phyloP scores from a whole-genome alignment of 1,284 basidiomycete species.

The Flammula alnicola region DNA sequence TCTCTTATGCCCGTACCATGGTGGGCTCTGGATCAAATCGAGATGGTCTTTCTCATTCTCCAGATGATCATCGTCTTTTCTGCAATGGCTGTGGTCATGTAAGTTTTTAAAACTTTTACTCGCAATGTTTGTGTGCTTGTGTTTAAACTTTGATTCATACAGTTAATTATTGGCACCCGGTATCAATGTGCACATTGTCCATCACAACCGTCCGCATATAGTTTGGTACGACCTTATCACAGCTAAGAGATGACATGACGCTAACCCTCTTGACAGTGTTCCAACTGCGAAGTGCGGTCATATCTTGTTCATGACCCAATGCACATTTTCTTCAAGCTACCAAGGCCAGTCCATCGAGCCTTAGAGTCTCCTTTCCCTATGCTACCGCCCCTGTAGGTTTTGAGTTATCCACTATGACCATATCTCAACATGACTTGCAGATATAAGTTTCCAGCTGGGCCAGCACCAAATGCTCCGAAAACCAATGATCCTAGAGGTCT shows the following conservation, averaged over 20 bases:
- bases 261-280: conserved; percentile 56
- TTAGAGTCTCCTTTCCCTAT: conserved; percentile 66
- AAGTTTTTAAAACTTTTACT: conserved; percentile 23
- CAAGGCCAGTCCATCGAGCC: conserved; percentile 72
- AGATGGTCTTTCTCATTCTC: conserved; percentile 34
- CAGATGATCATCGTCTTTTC: conserved; percentile 57
- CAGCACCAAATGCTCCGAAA: conserved; percentile 43
- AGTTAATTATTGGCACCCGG: conserved; percentile 71
- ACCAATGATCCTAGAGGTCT: conserved; percentile 63
- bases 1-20: conserved; percentile 69
- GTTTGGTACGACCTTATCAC: conserved; percentile 52
- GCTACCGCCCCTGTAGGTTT: conserved; percentile 68
- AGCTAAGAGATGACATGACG: background rate
- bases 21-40: conserved; percentile 51
- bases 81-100: conserved; percentile 68
- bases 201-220: conserved; percentile 64
- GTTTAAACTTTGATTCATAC: conserved; percentile 9
- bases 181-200: conserved; percentile 82
- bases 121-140: background rate
- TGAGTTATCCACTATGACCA: background rate
- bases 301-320: conserved; percentile 80
- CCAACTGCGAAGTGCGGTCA: conserved; percentile 76
- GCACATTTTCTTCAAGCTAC: conserved; percentile 88
- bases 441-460: conserved; percentile 74
- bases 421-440: conserved; percentile 35